These are phyloP conservation scores for Cladorrhinum sp. DNA, from an alignment of 2,329 filamentous ascomycete genomes.

Conservation along the genomic window DNA sequence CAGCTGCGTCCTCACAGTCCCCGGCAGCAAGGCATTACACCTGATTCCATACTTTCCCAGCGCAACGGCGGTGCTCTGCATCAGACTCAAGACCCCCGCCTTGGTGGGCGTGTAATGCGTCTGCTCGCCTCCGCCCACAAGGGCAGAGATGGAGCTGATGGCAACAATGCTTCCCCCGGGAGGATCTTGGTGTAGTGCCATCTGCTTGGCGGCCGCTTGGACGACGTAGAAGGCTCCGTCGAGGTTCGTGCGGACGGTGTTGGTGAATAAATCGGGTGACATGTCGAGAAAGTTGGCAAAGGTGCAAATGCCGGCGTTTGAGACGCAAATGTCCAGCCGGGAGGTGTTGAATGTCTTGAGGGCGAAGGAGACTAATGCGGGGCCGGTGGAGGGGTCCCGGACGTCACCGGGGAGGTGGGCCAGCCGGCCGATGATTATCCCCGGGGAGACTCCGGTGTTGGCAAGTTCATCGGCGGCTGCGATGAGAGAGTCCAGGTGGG, in stretches of 20 bases:
- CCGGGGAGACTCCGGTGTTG: conserved; percentile 42
- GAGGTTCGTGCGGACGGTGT: conserved; percentile 76
- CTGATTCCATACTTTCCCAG: conserved; percentile 72
- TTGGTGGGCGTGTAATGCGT: conserved; percentile 89
- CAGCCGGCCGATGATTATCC: conserved; percentile 45
- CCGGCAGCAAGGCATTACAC: conserved; percentile 80
- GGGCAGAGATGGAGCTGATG: conserved; percentile 68
- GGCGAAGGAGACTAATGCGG: conserved; percentile 62
- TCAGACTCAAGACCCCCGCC: conserved; percentile 74
- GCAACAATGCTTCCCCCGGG: conserved; percentile 77
- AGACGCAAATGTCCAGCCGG: conserved; percentile 74
- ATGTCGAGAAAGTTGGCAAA: conserved; percentile 84
- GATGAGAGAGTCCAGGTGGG: conserved; percentile 53
- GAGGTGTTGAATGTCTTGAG: conserved; percentile 56
- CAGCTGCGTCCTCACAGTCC: conserved; percentile 78
- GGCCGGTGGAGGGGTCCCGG: conserved; percentile 68
- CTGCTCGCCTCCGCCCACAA: conserved; percentile 75
- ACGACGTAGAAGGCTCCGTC: conserved; percentile 84
- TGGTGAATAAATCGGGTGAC: conserved; percentile 64
- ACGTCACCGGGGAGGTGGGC: conserved; percentile 75
- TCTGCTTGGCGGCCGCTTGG: conserved; percentile 80
- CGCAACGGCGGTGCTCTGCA: conserved; percentile 80
- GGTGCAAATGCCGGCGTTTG: conserved; percentile 83
- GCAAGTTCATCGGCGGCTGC: conserved; percentile 49
- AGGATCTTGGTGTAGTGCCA: conserved; percentile 61